Conservation (phyloP, 345 rosid species). For the Aquilaria yunnanensis region DNA sequence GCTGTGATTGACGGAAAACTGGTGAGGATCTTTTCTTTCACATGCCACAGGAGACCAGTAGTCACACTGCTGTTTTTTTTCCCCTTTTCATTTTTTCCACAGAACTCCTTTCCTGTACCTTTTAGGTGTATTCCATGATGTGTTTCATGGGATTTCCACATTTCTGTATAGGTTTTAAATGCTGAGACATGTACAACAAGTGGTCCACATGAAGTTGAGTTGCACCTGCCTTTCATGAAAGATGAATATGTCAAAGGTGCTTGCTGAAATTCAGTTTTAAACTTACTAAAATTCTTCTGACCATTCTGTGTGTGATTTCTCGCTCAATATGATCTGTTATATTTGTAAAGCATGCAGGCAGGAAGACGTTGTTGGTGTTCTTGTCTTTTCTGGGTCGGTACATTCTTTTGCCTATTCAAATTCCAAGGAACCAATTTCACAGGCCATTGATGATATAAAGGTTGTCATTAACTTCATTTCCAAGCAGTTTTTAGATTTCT, state of each 20-base stretch:
- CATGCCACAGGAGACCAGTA: neutral
- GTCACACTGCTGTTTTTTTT: neutral
- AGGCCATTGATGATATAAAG: conserved; percentile 83
- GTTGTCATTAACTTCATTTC: conserved; percentile 21
- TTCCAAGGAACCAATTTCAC: conserved; percentile 70
- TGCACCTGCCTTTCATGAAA: conserved; percentile 68
- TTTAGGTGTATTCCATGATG: neutral
- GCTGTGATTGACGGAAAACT: conserved; percentile 75
- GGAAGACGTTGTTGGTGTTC: conserved; percentile 54
- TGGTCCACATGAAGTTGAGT: conserved; percentile 65
- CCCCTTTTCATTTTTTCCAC: neutral
- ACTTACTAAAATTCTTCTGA: conserved; percentile 7
- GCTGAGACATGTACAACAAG: conserved; percentile 52
- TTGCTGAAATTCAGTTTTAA: conserved; percentile 13
- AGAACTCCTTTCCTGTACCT: neutral
- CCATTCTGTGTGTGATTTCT: conserved; percentile 6
- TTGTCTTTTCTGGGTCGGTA: conserved; percentile 56
- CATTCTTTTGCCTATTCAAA: conserved; percentile 64
- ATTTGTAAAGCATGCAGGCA: conserved; percentile 53
- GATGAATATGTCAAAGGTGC: conserved; percentile 48
- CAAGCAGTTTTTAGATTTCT: neutral
- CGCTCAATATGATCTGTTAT: conserved; percentile 18
- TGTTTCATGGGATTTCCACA: neutral
- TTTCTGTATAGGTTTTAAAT: conserved; percentile 40
- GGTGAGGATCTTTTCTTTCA: conserved; percentile 37